phyloP scores from a whole-genome alignment of 2,329 filamentous ascomycete species.

The Aspergillus latus region DNA sequence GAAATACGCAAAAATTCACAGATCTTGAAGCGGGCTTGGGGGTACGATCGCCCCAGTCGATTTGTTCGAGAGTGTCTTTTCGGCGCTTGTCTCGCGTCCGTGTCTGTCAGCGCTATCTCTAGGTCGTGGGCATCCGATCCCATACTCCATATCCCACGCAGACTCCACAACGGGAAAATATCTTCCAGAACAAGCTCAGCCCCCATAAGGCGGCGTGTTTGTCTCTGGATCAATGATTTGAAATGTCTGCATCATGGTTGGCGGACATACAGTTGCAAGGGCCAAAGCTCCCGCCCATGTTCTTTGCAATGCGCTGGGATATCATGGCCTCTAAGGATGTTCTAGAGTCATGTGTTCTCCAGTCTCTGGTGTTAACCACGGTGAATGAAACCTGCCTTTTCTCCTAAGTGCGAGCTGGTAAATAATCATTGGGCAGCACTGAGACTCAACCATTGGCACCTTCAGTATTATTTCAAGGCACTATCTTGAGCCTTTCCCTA shows the following conservation, averaged over 20 bases:
- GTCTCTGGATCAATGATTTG: not conserved
- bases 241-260: slow-evolving; percentile 7
- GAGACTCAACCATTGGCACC: no score
- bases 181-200: not conserved
- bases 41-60: not conserved
- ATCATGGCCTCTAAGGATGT: not conserved
- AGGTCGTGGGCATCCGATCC: no score
- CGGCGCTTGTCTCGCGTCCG: slow-evolving; percentile 7
- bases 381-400: no score
- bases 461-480: no score
- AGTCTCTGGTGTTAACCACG: no score
- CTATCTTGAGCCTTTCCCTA: no score
- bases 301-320: not conserved
- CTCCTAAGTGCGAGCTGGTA: no score
- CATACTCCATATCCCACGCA: not conserved
- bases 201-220: not conserved
- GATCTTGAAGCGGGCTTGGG: not conserved
- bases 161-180: not conserved
- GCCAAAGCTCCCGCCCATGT: not conserved
- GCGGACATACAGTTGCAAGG: not conserved
- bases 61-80: not conserved
- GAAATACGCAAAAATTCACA: not conserved
- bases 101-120: not conserved
- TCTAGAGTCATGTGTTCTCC: no score
- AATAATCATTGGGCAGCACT: no score